Conservation (phyloP, 257 asterid species). For the Nicotiana otophora region DNA sequence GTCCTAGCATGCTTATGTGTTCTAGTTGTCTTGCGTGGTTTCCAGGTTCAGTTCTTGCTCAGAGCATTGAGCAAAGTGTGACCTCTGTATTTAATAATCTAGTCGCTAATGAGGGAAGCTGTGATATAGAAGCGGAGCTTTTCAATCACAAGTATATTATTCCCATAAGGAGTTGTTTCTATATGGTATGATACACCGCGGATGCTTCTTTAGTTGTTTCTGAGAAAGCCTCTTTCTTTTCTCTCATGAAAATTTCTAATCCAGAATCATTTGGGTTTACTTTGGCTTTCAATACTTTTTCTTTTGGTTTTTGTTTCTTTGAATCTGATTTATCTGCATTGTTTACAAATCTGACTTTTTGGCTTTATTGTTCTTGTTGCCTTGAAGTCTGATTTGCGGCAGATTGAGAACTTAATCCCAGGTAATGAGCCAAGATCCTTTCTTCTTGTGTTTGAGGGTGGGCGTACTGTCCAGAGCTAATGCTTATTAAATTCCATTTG, state of each 20-base stretch:
- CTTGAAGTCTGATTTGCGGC: constrained; percentile 69
- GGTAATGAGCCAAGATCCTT: constrained; percentile 34
- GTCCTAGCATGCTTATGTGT: background rate
- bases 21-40: constrained; percentile 5
- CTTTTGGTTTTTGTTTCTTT: background rate
- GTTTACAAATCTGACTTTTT: background rate
- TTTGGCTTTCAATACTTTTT: background rate
- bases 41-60: constrained; percentile 32
- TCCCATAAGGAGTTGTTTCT: constrained; percentile 67
- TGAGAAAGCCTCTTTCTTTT: background rate
- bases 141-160: constrained; percentile 50
- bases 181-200: constrained; percentile 43
- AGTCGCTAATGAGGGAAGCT: constrained; percentile 39
- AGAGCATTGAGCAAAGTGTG: constrained; percentile 19
- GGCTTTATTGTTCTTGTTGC: constrained; percentile 21
- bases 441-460: background rate
- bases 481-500: constrained; percentile 1
- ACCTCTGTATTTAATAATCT: constrained; percentile 54
- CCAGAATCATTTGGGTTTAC: background rate
- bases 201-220: background rate
- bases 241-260: background rate
- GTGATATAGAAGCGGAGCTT: constrained; percentile 60
- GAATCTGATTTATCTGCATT: constrained; percentile 10
- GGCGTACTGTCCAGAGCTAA: background rate
- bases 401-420: constrained; percentile 59